These are phyloP conservation scores for Carex scoparia DNA, from an alignment of 176 grass and related monocot genomes.

Conservation along the genomic window DNA sequence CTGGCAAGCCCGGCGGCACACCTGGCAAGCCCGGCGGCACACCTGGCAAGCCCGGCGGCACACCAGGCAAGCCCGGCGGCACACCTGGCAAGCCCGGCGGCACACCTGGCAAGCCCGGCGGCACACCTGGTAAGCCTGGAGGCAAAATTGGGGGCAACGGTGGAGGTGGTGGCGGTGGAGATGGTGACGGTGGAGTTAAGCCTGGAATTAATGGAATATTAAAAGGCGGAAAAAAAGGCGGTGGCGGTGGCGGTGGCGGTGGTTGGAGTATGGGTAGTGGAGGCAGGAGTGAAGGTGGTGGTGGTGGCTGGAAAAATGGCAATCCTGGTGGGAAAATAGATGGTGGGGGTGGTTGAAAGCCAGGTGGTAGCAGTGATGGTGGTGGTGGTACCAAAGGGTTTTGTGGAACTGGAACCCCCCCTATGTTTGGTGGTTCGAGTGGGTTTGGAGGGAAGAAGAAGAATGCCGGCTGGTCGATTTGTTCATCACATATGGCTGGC, in stretches of 20 bases:
- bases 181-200: not conserved
- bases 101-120: not conserved
- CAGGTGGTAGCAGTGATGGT: not conserved
- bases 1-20: not conserved
- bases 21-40: not conserved
- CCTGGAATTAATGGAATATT: not conserved
- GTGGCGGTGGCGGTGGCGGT: not conserved
- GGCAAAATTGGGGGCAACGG: slow-evolving; percentile 8
- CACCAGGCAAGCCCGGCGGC: not conserved
- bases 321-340: slow-evolving; percentile 18
- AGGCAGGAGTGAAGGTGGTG: not conserved
- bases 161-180: not conserved
- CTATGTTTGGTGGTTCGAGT: slow-evolving; percentile 23
- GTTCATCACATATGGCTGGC: slow-evolving; percentile 24
- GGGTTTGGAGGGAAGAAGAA: slow-evolving; percentile 25
- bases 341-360: slow-evolving; percentile 10
- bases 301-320: slow-evolving; percentile 5
- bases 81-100: not conserved
- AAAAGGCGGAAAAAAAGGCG: not conserved
- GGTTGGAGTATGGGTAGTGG: slow-evolving; percentile 3
- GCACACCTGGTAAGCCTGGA: not conserved
- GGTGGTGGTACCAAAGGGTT: slow-evolving; percentile 11
- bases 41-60: not conserved
- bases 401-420: slow-evolving; percentile 14
- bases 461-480: slow-evolving; percentile 16